Base-by-base conservation (phyloP, 2,329 filamentous ascomycete species). In the Orbilia quercus region DNA sequence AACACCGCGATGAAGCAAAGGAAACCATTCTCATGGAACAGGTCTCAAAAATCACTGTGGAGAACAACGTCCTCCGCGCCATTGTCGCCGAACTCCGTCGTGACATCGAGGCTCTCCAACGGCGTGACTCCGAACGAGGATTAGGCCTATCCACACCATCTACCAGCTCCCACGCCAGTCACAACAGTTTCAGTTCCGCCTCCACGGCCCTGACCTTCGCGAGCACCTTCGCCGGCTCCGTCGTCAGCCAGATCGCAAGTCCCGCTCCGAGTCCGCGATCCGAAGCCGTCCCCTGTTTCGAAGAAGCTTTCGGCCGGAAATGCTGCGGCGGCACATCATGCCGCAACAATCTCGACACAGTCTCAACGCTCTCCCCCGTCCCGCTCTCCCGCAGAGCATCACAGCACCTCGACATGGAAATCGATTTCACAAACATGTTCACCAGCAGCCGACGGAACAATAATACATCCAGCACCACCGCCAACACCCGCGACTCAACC, bases 381-480 rank as follows among this genome's bases (percentile, higher is more conserved):
- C 69, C 69, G 1, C 25, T 65, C 7, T 60, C 59, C 7, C 57
- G 66, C 7, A 42, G 58, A n/a, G 58, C 57, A 36, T 58, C 66
- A 7, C 66, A 71, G 44, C 51, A 58, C 31, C 23, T 73, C 4
- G 82, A 84, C 60, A 84, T 88, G 75, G 91, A 92, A 81, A 89
- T 89, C 48, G 90, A 93, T 79, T 92, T 92, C 76, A 92, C 90
- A 53, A 74, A 76, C 31, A 73, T 73, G 69, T 73, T 73, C 36
- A 60, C 51, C 38, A 73, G 54, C 38, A 60, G 45, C 40, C 31
- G 54, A 40, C 54, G 53, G 38, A 60, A 54, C 25, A 72, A 64
- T 23, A 73, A 54, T 18, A 64, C 25, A 38, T 47, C 36, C 23
- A 59, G 22, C 42, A 36, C 20, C 22, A 48, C 25, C 28, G 36